Evolutionary conservation across 306 rosid species (phyloP), one percentile per base, ranked within the genome.

Genomic region (Luffa acutangula): DNA sequence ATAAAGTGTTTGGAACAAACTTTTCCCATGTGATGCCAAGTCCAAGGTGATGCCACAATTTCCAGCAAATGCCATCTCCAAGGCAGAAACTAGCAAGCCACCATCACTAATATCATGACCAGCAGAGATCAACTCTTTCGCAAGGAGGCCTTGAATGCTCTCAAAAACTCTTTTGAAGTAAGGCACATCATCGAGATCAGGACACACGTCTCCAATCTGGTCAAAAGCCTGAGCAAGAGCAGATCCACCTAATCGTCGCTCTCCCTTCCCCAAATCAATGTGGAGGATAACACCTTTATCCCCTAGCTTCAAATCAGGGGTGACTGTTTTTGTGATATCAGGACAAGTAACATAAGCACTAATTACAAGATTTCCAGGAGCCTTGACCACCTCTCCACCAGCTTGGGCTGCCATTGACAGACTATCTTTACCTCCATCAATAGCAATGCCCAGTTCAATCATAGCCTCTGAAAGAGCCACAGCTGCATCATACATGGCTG

Each of bases 51-150:
- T 69, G 80, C 98, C 98, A 58, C 89, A 79, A 52, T 92, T 90
- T 34, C 98, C 96, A 64, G 94, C 90, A 89, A 94, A 92, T 78
- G 98, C 97, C 98, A 94, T 94, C 88, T 94, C 98, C 54, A 90
- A 82, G 80, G 93, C 92, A 82, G 89, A 87, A 57, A 87, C 92
- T 79, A 94, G 82, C 76, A 90, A 58, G 59, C 97, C 98, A 80
- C 98, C 98, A 81, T 94, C 98, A 80, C 98, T 93, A 52, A 93
- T 88, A 79, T 93, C 98, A 87, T 91, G 98, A 42, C 75, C 75
- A 71, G 98, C 96, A 62, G 97, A 92, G 78, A 94, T 92, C 73
- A 89, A 73, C 76, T 86, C 96, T 53, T 90, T 89, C 3, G 82
- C 76, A 46, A 94, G 85, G 77, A 94, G 97, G 48, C 78, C 86